Percentiles rank a stretch among this genome's conserved stretches.
Conservation (phyloP, 1,139 yeast genomes). For the Geotrichum fermentans region DNA sequence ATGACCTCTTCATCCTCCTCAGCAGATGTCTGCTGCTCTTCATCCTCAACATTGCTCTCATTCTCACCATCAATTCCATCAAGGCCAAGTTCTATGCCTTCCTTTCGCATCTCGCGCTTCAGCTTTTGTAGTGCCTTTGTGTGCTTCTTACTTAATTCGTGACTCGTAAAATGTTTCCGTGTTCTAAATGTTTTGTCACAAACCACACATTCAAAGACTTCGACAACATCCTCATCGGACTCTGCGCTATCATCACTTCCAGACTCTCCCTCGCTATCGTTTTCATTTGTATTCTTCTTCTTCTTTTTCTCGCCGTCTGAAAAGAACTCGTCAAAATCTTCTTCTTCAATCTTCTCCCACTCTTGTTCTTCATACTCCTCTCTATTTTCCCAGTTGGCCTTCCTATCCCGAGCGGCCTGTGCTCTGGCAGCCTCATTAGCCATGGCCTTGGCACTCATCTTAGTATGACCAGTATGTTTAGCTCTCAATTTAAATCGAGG, state of each 20-base stretch:
- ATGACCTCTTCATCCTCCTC: neutral
- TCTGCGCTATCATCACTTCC: slow-evolving; percentile 17
- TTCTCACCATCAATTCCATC: neutral
- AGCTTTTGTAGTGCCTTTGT: slow-evolving; percentile 57
- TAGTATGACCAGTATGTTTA: slow-evolving; percentile 42
- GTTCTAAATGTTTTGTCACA: slow-evolving; percentile 81
- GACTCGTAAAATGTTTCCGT: slow-evolving; percentile 68
- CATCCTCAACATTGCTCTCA: neutral
- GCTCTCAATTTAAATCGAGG: slow-evolving; percentile 55
- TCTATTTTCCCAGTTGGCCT: slow-evolving; percentile 39
- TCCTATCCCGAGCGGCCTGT: slow-evolving; percentile 50
- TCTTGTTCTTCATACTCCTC: slow-evolving; percentile 59
- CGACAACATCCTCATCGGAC: slow-evolving; percentile 39
- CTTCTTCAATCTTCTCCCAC: slow-evolving; percentile 65
- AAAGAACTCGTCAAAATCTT: slow-evolving; percentile 29
- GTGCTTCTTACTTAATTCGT: slow-evolving; percentile 76
- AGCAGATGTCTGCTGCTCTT: neutral
- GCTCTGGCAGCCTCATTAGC: slow-evolving; percentile 40
- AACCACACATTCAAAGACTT: slow-evolving; percentile 71
- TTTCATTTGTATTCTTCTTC: slow-evolving; percentile 1
- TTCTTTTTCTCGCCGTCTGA: slow-evolving; percentile 22
- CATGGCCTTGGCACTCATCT: slow-evolving; percentile 32
- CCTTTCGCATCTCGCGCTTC: slow-evolving; percentile 74
- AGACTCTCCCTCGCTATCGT: neutral
- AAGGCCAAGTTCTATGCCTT: slow-evolving; percentile 64